Conservation (phyloP, 129 eudicot species). For the Logfia minima region DNA sequence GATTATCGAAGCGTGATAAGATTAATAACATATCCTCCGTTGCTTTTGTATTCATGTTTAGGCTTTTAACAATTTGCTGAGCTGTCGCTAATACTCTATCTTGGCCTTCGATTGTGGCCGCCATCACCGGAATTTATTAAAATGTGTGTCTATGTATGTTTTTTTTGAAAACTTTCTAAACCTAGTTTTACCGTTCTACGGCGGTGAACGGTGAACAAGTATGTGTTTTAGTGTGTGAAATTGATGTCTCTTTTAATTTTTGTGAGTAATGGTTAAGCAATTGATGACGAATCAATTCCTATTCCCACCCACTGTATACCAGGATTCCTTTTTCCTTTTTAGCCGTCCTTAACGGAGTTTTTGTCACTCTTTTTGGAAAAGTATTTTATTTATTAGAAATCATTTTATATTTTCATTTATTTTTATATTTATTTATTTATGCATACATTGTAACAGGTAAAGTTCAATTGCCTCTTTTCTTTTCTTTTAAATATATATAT, state of each 20-base stretch:
- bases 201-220: not conserved
- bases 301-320: not conserved
- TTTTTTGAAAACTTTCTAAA: not conserved
- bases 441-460: no score
- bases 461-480: no score
- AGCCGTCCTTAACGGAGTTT: constrained; percentile 31
- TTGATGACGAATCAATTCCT: constrained; percentile 12
- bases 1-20: constrained; percentile 69
- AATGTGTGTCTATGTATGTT: not conserved
- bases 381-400: no score
- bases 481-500: no score
- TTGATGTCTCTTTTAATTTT: constrained; percentile 1
- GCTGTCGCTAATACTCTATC: constrained; percentile 84
- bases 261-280: not conserved
- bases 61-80: constrained; percentile 72
- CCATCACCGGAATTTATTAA: constrained; percentile 28
- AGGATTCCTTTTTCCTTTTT: constrained; percentile 26
- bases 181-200: constrained; percentile 2
- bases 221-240: not conserved
- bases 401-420: no score
- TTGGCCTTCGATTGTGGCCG: constrained; percentile 58
- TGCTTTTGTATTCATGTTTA: constrained; percentile 50
- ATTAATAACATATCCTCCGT: constrained; percentile 76
- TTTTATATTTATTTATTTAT: no score
- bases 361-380: not conserved